Percentiles rank a stretch among this genome's conserved stretches.
phyloP scores from a whole-genome alignment of 164 flowering plant species.

The Taxillus chinensis region DNA sequence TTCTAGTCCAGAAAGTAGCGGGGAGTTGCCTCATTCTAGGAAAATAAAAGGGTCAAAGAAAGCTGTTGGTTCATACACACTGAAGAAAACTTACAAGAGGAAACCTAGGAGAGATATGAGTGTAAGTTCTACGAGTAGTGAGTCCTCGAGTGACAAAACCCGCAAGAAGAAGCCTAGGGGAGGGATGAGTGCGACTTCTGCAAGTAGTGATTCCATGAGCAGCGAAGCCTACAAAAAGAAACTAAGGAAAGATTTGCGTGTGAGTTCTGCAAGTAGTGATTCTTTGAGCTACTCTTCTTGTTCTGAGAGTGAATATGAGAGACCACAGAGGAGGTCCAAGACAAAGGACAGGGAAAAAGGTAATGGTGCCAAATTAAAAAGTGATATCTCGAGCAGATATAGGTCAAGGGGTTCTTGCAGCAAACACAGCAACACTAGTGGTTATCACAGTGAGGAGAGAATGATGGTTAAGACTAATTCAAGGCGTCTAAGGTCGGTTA shows the following conservation, averaged over 20 bases:
- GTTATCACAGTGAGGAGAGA: constrained; percentile 22
- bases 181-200: too few relatives aligned
- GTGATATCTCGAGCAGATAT: constrained; percentile 8
- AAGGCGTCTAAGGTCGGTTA: constrained; percentile 49
- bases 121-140: constrained; percentile 34
- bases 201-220: too few relatives aligned
- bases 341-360: constrained; percentile 17
- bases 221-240: constrained; percentile 25
- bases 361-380: constrained; percentile 11
- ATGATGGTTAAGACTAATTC: constrained; percentile 18
- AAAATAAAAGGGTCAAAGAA: constrained; percentile 34
- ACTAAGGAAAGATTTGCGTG: constrained; percentile 27
- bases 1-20: constrained; percentile 22
- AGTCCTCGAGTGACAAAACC: constrained; percentile 41
- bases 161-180: constrained; percentile 2
- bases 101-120: constrained; percentile 34
- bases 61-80: constrained; percentile 10
- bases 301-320: constrained; percentile 22
- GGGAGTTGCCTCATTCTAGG: constrained; percentile 19
- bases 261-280: constrained; percentile 36
- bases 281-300: constrained; percentile 46
- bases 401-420: constrained; percentile 40
- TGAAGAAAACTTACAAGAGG: constrained; percentile 16
- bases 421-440: constrained; percentile 11
- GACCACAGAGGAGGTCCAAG: constrained; percentile 23